Percentiles rank a stretch among this genome's conserved stretches.
phyloP scores from a whole-genome alignment of 495 filamentous ascomycete genomes.

The Aspergillus bridgeri region DNA sequence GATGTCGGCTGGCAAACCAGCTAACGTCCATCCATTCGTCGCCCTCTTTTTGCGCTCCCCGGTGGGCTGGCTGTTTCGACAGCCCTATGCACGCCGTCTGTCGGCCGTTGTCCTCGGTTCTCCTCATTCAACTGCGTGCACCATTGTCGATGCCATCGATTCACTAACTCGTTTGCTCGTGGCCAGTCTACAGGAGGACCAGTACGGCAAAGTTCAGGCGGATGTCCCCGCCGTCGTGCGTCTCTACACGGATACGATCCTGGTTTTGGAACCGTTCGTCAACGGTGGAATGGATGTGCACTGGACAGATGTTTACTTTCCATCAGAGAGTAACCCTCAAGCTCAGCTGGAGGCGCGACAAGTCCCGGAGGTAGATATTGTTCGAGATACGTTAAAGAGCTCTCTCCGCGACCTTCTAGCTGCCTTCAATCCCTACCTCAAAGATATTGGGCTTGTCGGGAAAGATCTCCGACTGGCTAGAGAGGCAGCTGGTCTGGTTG shows the following conservation, averaged over 20 bases:
- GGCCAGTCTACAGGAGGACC: constrained; percentile 76
- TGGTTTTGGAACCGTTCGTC: constrained; percentile 66
- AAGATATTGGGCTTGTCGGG: constrained; percentile 59
- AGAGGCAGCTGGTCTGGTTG: constrained; percentile 51
- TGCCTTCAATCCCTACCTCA: constrained; percentile 67
- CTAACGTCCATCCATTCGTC: constrained; percentile 36
- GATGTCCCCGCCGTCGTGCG: constrained; percentile 71
- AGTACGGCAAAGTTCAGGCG: constrained; percentile 78
- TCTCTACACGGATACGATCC: constrained; percentile 63
- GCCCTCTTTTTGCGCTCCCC: constrained; percentile 43
- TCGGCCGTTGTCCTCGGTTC: constrained; percentile 62
- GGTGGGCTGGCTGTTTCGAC: constrained; percentile 66
- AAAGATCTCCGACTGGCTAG: constrained; percentile 67
- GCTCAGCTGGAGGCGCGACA: constrained; percentile 37
- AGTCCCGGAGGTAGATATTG: constrained; percentile 58
- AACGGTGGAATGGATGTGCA: constrained; percentile 55
- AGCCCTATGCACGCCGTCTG: constrained; percentile 61
- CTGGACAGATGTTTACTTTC: constrained; percentile 75
- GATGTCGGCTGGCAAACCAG: constrained; percentile 31
- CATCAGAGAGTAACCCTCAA: constrained; percentile 39
- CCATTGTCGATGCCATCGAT: constrained; percentile 67
- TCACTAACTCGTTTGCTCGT: constrained; percentile 65
- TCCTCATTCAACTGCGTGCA: constrained; percentile 60
- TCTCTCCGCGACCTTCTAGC: constrained; percentile 59
- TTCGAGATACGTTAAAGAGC: constrained; percentile 55